These are phyloP conservation scores for Penicillium maclennaniae DNA, from an alignment of 495 filamentous ascomycete genomes.

Conservation along the genomic window DNA sequence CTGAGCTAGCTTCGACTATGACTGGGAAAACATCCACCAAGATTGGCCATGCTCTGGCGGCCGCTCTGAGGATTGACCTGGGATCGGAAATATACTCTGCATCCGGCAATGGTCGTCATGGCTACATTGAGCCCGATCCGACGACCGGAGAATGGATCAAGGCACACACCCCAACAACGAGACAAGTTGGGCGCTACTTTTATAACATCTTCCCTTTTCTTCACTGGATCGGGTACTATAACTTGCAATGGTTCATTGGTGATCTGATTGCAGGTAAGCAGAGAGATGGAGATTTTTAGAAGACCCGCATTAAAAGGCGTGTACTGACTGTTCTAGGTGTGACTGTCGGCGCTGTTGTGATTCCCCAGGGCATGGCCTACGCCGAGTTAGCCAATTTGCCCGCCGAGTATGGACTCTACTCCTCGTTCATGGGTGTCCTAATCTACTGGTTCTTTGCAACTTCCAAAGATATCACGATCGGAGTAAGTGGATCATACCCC, in stretches of 20 bases:
- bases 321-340: constrained; percentile 35
- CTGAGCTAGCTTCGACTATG: background rate
- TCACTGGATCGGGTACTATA: constrained; percentile 84
- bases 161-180: background rate
- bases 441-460: constrained; percentile 99
- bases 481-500: constrained; percentile 55
- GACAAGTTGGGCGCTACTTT: background rate
- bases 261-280: constrained; percentile 74
- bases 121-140: constrained; percentile 79
- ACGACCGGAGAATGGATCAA: constrained; percentile 24
- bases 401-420: constrained; percentile 84
- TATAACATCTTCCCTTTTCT: constrained; percentile 74
- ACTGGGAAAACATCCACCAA: background rate
- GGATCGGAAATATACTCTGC: background rate
- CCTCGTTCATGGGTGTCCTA: constrained; percentile 94
- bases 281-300: background rate
- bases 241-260: constrained; percentile 79
- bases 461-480: constrained; percentile 98
- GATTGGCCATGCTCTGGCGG: background rate
- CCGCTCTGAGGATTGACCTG: background rate
- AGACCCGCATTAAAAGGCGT: too few relatives aligned
- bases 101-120: background rate
- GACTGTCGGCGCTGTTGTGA: constrained; percentile 90
- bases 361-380: constrained; percentile 97
- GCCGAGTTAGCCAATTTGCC: constrained; percentile 74